Percentiles rank a stretch among this genome's conserved stretches.
Conservation (phyloP, 108 stramenopile species). For the Skeletonema tropicum region DNA sequence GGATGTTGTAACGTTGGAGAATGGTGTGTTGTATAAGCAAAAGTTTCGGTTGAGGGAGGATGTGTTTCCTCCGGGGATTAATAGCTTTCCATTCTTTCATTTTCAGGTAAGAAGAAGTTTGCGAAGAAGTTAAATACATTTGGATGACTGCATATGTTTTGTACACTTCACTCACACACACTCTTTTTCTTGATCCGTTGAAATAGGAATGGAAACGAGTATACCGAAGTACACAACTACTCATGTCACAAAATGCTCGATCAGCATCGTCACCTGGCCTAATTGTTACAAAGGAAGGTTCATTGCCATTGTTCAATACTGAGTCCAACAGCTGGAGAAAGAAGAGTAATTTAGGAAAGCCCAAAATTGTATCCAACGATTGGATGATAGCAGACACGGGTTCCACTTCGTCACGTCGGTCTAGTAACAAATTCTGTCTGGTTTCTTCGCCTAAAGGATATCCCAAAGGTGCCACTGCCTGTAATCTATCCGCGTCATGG, state of each 20-base stretch:
- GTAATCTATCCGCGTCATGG: constrained; percentile 43
- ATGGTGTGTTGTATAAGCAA: constrained; percentile 81
- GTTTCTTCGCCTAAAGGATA: constrained; percentile 25
- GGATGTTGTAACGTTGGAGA: constrained; percentile 76
- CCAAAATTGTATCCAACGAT: constrained; percentile 11
- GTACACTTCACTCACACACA: not conserved
- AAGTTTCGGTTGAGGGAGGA: constrained; percentile 44
- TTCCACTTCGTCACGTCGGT: constrained; percentile 24
- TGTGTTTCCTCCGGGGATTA: constrained; percentile 59
- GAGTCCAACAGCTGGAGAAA: constrained; percentile 23
- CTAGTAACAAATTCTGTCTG: constrained; percentile 39
- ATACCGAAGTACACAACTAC: constrained; percentile 67
- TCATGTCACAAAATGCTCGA: constrained; percentile 47
- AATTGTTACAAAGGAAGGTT: constrained; percentile 72
- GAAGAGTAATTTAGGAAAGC: constrained; percentile 6
- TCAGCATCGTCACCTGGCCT: constrained; percentile 34
- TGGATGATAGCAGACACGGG: constrained; percentile 39
- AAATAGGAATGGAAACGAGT: constrained; percentile 84
- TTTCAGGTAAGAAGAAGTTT: constrained; percentile 60
- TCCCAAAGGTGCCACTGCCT: constrained; percentile 35
- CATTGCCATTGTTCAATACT: constrained; percentile 53
- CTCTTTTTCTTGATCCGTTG: not conserved
- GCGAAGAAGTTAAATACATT: not conserved
- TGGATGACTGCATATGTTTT: not conserved
- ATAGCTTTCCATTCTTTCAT: constrained; percentile 87